Evolutionary conservation across 2,329 filamentous ascomycete species (phyloP), one percentile per base, ranked within the genome.

Genomic region (Dactylellina drechsleri): DNA sequence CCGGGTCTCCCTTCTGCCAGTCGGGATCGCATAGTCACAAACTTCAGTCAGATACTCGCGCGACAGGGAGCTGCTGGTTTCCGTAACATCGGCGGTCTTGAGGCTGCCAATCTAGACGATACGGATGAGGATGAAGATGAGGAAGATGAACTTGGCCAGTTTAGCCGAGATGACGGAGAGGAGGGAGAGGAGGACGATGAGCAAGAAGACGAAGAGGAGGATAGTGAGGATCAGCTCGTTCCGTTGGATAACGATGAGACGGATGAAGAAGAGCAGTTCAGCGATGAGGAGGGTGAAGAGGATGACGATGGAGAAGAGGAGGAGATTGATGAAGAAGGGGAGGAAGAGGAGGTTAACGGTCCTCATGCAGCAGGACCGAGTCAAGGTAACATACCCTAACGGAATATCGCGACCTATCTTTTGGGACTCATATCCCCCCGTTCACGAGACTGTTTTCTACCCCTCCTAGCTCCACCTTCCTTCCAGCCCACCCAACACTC

Each of bases 21-120:
- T 49, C 57, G 64, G 12, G 68, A 67, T 20, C 71, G 71, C 20
- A 64, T 75, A 28, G 71, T 68, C 28, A 64, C 71, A 8, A 64
- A 75, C 40, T 75, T 75, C 58, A 67, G 59, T 23, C 56, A 67
- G 23, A 75, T 75, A 41, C 58, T 75, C 41, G 64, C 64, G 4
- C 64, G 71, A 31, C 64, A 62, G 23, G 71, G 71, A 13, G 64
- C 71, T n/a, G 57, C 57, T 16, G 71, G 71, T 12, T 75, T 75
- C 28, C 58, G 71, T n/a, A 43, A 60, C 36, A 75, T 75, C 45
- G 71, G 71, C 58, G 71, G 71, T n/a, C 57, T 75, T 23, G 64
- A 75, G 10, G 45, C 64, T 8, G 64, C 64, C 2, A 45, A 50
- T 28, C 41, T 43, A 41, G 60, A 56, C 6, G 71, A 75, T 26